These are phyloP conservation scores for Salvia splendens DNA, from an alignment of 257 asterid genomes.

Conservation along the genomic window DNA sequence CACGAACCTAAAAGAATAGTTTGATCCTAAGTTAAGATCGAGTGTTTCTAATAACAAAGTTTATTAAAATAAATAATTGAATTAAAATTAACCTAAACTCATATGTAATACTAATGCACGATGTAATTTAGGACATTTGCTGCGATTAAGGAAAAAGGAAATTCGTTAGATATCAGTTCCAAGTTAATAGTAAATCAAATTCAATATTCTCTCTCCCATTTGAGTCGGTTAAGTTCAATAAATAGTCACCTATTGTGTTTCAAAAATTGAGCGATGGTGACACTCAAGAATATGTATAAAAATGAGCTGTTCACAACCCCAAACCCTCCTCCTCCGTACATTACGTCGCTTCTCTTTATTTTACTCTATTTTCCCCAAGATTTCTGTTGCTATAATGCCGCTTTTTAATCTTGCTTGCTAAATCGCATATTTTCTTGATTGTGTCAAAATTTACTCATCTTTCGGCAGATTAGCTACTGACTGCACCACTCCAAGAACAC, in stretches of 20 bases:
- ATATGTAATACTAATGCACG: too few species aligned
- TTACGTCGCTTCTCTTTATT: conserved; percentile 18
- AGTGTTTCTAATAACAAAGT: too few species aligned
- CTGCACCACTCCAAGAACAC: conserved; percentile 1
- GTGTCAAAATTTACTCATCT: conserved; percentile 3
- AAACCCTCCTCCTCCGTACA: conserved; percentile 25
- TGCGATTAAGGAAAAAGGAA: too few species aligned
- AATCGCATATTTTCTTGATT: neutral
- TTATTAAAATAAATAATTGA: too few species aligned
- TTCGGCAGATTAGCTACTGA: conserved; percentile 29
- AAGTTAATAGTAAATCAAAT: too few species aligned
- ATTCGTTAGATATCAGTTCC: too few species aligned
- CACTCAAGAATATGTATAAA: conserved; percentile 32
- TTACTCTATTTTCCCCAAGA: neutral
- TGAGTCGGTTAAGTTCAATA: conserved; percentile 6
- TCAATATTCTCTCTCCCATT: too few species aligned
- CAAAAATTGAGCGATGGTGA: conserved; percentile 33
- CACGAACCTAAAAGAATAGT: too few species aligned
- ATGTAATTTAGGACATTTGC: too few species aligned
- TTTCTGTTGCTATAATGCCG: neutral
- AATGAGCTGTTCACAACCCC: conserved; percentile 48
- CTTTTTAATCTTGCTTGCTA: neutral
- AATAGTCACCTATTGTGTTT: conserved; percentile 21
- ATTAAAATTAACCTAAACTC: too few species aligned
- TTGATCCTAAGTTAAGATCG: too few species aligned